Percentiles rank a stretch among this genome's conserved stretches.
These are phyloP conservation scores for Calonectria henricotiae DNA, from an alignment of 2,329 filamentous ascomycete species.

Conservation along the genomic window DNA sequence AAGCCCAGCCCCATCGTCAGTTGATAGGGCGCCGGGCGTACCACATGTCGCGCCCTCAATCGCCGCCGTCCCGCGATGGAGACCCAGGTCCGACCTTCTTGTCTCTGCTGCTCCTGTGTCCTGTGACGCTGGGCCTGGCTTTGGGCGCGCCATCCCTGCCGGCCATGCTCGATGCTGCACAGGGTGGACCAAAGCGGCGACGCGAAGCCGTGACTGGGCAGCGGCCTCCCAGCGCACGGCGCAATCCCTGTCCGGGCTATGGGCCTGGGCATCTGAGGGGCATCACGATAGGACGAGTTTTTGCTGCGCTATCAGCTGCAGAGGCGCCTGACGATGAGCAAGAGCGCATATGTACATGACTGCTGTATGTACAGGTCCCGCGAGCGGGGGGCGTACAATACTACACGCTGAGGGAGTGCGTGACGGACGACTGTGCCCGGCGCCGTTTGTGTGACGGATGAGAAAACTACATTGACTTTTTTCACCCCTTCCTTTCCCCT, in stretches of 20 bases:
- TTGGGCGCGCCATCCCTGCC: conserved; percentile 22
- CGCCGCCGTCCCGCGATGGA: conserved; percentile 34
- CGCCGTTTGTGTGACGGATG: neutral
- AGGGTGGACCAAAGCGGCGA: conserved; percentile 22
- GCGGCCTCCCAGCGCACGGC: conserved; percentile 1
- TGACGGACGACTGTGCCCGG: conserved; percentile 4
- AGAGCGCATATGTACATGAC: neutral
- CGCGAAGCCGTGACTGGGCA: conserved; percentile 15
- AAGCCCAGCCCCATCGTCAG: conserved; percentile 41
- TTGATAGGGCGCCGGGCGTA: conserved; percentile 51
- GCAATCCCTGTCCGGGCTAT: conserved; percentile 1
- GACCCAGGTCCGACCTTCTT: conserved; percentile 12
- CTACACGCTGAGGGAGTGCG: conserved; percentile 5
- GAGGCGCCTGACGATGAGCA: conserved; percentile 49
- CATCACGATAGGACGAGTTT: conserved; percentile 15
- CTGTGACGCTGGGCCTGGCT: conserved; percentile 10
- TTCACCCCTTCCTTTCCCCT: neutral
- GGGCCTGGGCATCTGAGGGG: neutral
- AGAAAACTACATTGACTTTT: neutral
- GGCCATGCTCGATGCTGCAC: conserved; percentile 21
- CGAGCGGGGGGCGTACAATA: conserved; percentile 14
- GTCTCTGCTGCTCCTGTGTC: conserved; percentile 1
- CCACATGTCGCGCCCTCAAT: conserved; percentile 52
- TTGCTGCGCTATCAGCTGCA: conserved; percentile 43
- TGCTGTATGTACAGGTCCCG: neutral